Evolutionary conservation across 2,329 filamentous ascomycete genomes (phyloP), one percentile per base, ranked within the genome.

Genomic region (Juglanconis sp.): DNA sequence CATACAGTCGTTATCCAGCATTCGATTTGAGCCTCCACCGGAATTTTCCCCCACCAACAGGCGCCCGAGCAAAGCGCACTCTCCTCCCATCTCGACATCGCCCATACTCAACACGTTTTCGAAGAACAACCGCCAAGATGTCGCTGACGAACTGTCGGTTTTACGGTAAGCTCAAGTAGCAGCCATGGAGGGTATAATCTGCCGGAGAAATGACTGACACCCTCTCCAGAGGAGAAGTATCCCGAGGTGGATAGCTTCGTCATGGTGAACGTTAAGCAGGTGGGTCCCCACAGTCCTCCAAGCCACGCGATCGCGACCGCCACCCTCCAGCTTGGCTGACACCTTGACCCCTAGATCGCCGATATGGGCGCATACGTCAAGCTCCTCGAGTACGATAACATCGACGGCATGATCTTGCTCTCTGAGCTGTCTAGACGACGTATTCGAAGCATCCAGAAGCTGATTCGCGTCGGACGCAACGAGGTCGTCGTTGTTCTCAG

Each of bases 291-390:
- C 8, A 3, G 10, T 13, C 17, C 34, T 15, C 24, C 11, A 13
- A 13, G 35, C 50, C 10, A 44, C 54, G 40, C 35, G 38, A 35
- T 17, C 44, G 17, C 38, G 64, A 64, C 53, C 17, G 36, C 49
- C 32, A 32, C 46, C 36, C 36, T 57, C 61, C 48, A 62, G 63
- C 69, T 30, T 46, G n/a, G 40, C 53, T 62, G 53, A 62, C 62
- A 31, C 11, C 10, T 9, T 32, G 42, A 57, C 55, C 35, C 59
- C 53, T 69, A 95, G 90, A 99, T 99, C 74, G 95, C 95, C 76
- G 96, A 99, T 79, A 99, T 99, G 96, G 95, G 95, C 77, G 95
- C 96, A 71, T 99, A 99, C 77, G 96, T 99, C 73, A 99, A 99
- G 81, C 88, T 99, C 59, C 89, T 99, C 70, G 95, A 99, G 81